These are phyloP conservation scores for Pseudogymnoascus sp. DNA, from an alignment of 2,329 filamentous ascomycete species.

Conservation along the genomic window DNA sequence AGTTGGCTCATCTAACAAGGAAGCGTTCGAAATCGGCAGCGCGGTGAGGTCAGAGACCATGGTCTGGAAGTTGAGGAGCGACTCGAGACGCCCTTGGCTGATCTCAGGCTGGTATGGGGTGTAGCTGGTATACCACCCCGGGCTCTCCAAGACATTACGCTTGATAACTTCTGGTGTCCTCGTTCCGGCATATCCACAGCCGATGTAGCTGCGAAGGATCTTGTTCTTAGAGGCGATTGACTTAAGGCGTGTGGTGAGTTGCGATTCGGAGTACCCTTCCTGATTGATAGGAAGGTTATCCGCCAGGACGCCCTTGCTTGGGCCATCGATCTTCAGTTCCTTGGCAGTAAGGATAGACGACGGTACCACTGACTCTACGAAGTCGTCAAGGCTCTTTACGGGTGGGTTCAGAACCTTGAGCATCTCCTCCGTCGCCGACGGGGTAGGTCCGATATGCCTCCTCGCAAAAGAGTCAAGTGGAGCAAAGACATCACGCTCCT, in stretches of 20 bases:
- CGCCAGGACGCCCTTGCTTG: slow-evolving; percentile 24
- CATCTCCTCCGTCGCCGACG: slow-evolving; percentile 66
- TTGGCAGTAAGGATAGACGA: slow-evolving; percentile 64
- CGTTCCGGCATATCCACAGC: slow-evolving; percentile 82
- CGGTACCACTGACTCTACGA: slow-evolving; percentile 78
- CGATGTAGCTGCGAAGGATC: slow-evolving; percentile 63
- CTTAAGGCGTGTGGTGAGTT: slow-evolving; percentile 45
- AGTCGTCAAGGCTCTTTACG: slow-evolving; percentile 65
- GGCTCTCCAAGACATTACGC: slow-evolving; percentile 85
- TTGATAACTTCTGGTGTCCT: slow-evolving; percentile 83
- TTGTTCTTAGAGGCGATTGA: slow-evolving; percentile 52
- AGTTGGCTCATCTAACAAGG: slow-evolving; percentile 82
- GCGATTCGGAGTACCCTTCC: slow-evolving; percentile 43
- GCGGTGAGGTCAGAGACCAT: slow-evolving; percentile 82
- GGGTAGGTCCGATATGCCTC: slow-evolving; percentile 79
- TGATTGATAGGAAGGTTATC: not conserved
- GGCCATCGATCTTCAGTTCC: slow-evolving; percentile 49
- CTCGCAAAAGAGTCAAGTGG: slow-evolving; percentile 57
- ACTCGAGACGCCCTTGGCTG: slow-evolving; percentile 88
- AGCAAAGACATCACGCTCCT: slow-evolving; percentile 31
- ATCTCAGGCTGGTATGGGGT: slow-evolving; percentile 97
- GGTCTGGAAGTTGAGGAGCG: slow-evolving; percentile 91
- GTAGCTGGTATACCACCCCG: slow-evolving; percentile 96
- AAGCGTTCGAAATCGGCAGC: slow-evolving; percentile 82
- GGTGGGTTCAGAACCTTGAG: slow-evolving; percentile 70